Evolutionary conservation across 495 filamentous ascomycete species (phyloP).

Genomic region (Daldinia decipiens): DNA sequence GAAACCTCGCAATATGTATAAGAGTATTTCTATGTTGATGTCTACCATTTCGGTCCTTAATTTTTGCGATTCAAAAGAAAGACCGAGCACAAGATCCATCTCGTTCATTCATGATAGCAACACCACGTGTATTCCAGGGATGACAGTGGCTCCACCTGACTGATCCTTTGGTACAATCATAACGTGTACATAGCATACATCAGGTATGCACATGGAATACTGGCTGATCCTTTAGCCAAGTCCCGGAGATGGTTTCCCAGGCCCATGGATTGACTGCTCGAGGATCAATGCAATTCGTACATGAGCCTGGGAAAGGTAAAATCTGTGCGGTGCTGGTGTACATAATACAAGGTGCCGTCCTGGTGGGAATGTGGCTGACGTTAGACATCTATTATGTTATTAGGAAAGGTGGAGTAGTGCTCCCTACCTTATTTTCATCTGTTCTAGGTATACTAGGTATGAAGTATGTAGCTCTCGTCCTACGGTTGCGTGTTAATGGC

Average conservation of each 20-base stretch:
- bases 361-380: neutral
- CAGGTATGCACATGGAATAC: neutral
- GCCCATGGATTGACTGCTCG: slow-evolving; percentile 14
- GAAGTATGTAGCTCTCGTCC: neutral
- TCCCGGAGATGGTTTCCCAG: slow-evolving; percentile 9
- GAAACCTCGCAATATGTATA: neutral
- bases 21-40: neutral
- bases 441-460: neutral
- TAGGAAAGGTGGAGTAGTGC: neutral
- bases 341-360: neutral
- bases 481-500: neutral
- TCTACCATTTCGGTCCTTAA: slow-evolving; percentile 16
- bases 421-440: neutral
- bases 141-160: slow-evolving; percentile 10
- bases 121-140: slow-evolving; percentile 22
- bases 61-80: neutral
- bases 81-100: slow-evolving; percentile 4
- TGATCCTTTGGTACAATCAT: neutral
- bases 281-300: slow-evolving; percentile 10
- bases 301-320: neutral
- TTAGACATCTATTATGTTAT: slow-evolving; percentile 7
- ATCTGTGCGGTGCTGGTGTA: neutral
- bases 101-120: neutral
- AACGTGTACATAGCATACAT: neutral
- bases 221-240: slow-evolving; percentile 8